Conservation (phyloP, 2,329 filamentous ascomycete species). For the Parastagonospora nodorum region DNA sequence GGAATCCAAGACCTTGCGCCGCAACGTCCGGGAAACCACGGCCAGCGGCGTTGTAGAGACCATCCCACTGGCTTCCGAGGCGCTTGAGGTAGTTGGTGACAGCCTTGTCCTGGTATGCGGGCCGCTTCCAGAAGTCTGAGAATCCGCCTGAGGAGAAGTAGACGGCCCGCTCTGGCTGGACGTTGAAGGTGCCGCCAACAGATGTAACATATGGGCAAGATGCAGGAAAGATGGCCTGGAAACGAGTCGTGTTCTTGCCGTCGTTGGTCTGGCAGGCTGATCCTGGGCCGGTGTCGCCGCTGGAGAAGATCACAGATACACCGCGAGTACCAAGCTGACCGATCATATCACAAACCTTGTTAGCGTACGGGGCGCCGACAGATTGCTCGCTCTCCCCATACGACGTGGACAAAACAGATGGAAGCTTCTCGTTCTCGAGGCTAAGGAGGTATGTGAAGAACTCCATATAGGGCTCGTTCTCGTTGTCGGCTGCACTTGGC, state of each 20-base stretch:
- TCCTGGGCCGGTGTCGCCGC: slow-evolving; percentile 48
- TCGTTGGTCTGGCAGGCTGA: slow-evolving; percentile 54
- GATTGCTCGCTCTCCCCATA: slow-evolving; percentile 50
- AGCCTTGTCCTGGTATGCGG: slow-evolving; percentile 50
- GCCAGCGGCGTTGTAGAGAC: slow-evolving; percentile 51
- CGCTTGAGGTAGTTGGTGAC: slow-evolving; percentile 47
- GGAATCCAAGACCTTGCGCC: slow-evolving; percentile 44
- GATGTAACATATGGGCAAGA: slow-evolving; percentile 55
- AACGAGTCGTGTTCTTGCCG: slow-evolving; percentile 50
- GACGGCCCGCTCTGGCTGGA: slow-evolving; percentile 48
- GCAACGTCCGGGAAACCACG: slow-evolving; percentile 54
- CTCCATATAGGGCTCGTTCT: slow-evolving; percentile 55
- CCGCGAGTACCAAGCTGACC: slow-evolving; percentile 48
- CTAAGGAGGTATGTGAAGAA: slow-evolving; percentile 45
- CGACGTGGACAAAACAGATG: slow-evolving; percentile 45
- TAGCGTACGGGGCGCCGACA: slow-evolving; percentile 43
- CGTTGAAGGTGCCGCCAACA: slow-evolving; percentile 49
- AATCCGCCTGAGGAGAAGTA: slow-evolving; percentile 53
- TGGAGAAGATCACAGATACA: slow-evolving; percentile 48
- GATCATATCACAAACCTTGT: slow-evolving; percentile 47
- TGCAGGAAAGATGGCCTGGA: slow-evolving; percentile 54
- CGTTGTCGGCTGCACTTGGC: slow-evolving; percentile 47
- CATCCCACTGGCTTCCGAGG: slow-evolving; percentile 47
- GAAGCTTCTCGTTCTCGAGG: slow-evolving; percentile 42
- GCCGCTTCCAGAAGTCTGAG: slow-evolving; percentile 50